These are phyloP conservation scores for Neofusicoccum umdonicola DNA, from an alignment of 2,329 filamentous ascomycete species.

Conservation along the genomic window DNA sequence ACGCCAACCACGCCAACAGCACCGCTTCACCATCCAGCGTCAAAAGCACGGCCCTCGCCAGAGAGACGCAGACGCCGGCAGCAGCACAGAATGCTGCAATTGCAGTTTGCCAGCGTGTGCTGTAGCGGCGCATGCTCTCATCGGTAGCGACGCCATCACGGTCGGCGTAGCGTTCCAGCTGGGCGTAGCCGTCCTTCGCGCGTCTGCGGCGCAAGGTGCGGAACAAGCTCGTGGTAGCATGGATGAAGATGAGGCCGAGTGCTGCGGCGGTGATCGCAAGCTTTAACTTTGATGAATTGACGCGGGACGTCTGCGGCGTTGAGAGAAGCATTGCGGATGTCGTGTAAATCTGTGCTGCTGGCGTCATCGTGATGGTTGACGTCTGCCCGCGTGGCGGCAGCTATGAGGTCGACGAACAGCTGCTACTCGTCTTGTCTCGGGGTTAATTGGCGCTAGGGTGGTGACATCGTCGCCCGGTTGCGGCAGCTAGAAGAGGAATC, in stretches of 20 bases:
- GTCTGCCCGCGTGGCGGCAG: neutral
- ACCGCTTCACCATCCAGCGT: neutral
- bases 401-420: neutral
- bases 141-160: conserved; percentile 5
- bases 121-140: conserved; percentile 2
- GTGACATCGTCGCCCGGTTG: neutral
- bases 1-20: neutral
- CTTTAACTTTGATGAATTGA: neutral
- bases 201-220: conserved; percentile 8
- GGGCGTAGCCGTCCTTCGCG: neutral
- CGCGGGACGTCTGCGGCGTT: neutral
- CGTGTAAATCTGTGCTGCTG: neutral
- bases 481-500: neutral
- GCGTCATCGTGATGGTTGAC: neutral
- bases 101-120: neutral
- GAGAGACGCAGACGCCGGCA: neutral
- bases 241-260: neutral
- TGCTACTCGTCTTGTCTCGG: neutral
- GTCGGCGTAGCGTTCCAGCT: neutral
- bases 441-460: neutral
- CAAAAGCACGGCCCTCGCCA: neutral
- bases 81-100: neutral
- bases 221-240: conserved; percentile 5
- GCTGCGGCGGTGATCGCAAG: neutral
- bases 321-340: neutral